Base-by-base conservation (phyloP, 352 stramenopile species). In the Sclerospora graminicola region DNA sequence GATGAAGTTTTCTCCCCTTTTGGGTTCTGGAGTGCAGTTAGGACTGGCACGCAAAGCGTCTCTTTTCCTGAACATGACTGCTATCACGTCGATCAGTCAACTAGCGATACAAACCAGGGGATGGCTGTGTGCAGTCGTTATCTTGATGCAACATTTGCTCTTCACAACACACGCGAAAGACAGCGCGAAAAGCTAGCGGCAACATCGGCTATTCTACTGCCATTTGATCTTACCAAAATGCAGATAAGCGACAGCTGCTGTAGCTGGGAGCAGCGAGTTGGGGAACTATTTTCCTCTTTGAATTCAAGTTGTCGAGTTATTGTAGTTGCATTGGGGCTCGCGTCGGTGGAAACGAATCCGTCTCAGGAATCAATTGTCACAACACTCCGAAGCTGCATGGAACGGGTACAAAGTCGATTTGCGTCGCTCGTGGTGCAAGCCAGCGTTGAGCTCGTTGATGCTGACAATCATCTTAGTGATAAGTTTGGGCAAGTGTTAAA, bases 21-120 rank as follows among this genome's bases (percentile, higher is more conserved):
- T 60, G 79, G 75, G 7, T 68, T 67, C 23, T 90, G 79, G 79
- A 83, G 73, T 23, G 78, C 75, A 5, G 56, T 77, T 20, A 76
- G 69, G 44, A 49, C 63, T 37, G 75, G 78, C 9, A 58, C 77
- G 1, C 60, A 66, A 14, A 57, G 66, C 41, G 52, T 56, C 9
- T 43, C 60, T 8, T 28, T 29, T 26, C 33, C 24, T n/a, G 43
- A 57, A 14, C 29, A 32, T 18, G 58, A 69, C n/a, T 69, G 30
- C 34, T 37, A 55, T 54, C 59, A 23, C 39, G 62, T 27, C 18
- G 59, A 41, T 45, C 32, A 60, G 15, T 66, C 41, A 10, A 53
- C n/a, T 37, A 45, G n/a, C 14, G 32, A 9, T 16, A 24, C 30
- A 13, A 5, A 47, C 2, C 37, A 60, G n/a, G 55, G 49, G 14